phyloP scores from a whole-genome alignment of 345 rosid species.

The Rhodomyrtus tomentosa region DNA sequence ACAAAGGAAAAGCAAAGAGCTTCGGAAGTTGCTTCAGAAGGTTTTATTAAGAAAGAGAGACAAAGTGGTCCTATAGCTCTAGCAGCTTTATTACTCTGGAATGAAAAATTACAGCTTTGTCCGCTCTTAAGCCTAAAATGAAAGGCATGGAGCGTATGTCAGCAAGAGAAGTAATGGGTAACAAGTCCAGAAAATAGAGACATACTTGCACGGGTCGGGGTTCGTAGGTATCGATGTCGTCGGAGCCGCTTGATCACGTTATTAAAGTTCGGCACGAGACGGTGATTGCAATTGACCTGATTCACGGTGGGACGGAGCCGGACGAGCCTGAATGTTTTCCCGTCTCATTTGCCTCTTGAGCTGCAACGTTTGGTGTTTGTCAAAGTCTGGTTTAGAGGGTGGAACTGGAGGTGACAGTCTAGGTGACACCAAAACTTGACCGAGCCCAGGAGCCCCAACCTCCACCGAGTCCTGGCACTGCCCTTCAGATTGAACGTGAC shows the following conservation, averaged over 20 bases:
- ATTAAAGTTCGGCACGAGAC: not conserved
- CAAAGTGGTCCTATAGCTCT: not conserved
- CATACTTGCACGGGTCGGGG: not conserved
- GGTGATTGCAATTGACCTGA: not conserved
- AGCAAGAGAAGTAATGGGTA: not conserved
- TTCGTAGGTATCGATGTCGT: not conserved
- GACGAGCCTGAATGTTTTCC: not conserved
- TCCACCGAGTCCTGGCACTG: conserved; percentile 50
- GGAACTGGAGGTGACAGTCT: conserved; percentile 54
- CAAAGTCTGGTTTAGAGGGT: conserved; percentile 22
- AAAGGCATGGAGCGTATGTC: not conserved
- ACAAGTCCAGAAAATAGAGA: not conserved
- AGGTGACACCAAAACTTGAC: conserved; percentile 36
- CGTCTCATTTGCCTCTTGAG: conserved; percentile 46
- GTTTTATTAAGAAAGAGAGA: not conserved
- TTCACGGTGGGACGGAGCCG: not conserved
- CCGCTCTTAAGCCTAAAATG: not conserved
- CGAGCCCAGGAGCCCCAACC: conserved; percentile 59
- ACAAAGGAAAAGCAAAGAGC: not conserved
- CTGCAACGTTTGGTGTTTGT: conserved; percentile 29
- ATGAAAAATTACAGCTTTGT: not conserved
- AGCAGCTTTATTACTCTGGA: not conserved
- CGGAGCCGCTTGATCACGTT: not conserved
- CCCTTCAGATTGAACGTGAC: conserved; percentile 59
- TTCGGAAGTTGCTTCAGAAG: not conserved